These are phyloP conservation scores for Patellaria atrata DNA, from an alignment of 495 filamentous ascomycete species.

Conservation along the genomic window DNA sequence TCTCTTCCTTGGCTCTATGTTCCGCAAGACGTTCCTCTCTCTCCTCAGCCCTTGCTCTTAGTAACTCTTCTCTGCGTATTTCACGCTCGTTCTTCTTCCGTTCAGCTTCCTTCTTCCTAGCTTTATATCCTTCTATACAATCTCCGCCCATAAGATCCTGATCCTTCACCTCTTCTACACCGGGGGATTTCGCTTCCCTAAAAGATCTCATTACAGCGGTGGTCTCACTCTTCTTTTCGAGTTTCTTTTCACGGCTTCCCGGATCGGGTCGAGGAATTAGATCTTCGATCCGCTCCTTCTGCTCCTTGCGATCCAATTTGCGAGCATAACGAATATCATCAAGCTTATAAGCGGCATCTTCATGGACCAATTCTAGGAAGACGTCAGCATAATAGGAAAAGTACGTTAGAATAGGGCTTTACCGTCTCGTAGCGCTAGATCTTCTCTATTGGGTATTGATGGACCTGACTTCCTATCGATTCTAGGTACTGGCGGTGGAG, in stretches of 20 bases:
- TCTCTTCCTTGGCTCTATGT: constrained; percentile 46
- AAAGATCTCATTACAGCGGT: constrained; percentile 42
- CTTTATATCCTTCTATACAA: constrained; percentile 40
- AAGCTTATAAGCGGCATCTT: constrained; percentile 38
- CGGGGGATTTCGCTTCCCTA: constrained; percentile 40
- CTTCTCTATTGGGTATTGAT: constrained; percentile 57
- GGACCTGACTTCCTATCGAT: constrained; percentile 41
- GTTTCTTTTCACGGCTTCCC: constrained; percentile 66
- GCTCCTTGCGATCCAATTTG: constrained; percentile 42
- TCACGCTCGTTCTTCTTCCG: constrained; percentile 51
- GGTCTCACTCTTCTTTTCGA: constrained; percentile 65
- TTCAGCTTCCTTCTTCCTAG: constrained; percentile 37
- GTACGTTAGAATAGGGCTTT: constrained; percentile 3
- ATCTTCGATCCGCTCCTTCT: constrained; percentile 60
- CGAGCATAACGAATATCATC: constrained; percentile 45
- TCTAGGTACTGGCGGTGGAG: constrained; percentile 40
- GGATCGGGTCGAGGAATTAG: constrained; percentile 70
- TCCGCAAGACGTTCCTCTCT: constrained; percentile 45
- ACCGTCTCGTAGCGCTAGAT: constrained; percentile 58
- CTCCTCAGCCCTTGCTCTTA: constrained; percentile 44
- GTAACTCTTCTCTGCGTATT: constrained; percentile 47
- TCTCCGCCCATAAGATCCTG: constrained; percentile 49
- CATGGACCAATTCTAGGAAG: constrained; percentile 34
- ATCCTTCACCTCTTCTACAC: constrained; percentile 43
- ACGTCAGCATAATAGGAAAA: neutral